Evolutionary conservation across 176 grass and related monocot species (phyloP), one percentile per base, ranked within the genome.

Genomic region (Pharus latifolius): DNA sequence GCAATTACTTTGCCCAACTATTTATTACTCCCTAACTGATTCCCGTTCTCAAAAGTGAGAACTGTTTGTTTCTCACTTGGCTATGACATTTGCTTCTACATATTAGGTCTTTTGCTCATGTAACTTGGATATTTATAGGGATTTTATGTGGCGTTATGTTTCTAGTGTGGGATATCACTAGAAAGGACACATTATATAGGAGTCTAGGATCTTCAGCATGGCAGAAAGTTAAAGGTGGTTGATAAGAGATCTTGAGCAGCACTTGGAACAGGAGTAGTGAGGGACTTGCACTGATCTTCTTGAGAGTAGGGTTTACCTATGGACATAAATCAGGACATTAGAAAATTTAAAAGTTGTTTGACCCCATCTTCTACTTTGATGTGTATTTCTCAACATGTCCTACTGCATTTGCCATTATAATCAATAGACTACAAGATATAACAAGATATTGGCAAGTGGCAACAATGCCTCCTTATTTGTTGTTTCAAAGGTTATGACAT

Each of bases 1-100:
- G 7, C 3, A 63, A 70, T 35, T 26, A 53, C 9, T 41, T 50
- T 67, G 45, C 26, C 34, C 56, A 10, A 24, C 38, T 63, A 35
- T 7, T 25, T 24, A 69, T 69, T 18, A 37, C 5, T 46, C 31
- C 3, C 61, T 42, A 67, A 8, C 16, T n/a, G 42, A 34, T 75
- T 49, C 44, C 23, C 37, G 14, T 55, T 41, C 40, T 82, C 10
- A 4, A 38, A n/a, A n/a, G n/a, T n/a, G n/a, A n/a, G n/a, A n/a
- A 69, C 8, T 46, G 1, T 30, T 63, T 83, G 34, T 12, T 37
- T 53, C 16, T 37, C 57, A 56, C 17, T 32, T 35, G 27, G 20
- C 69, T 72, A 45, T 43, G 10, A 17, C 30, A 75, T 63, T 75
- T 75, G 58, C 8, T 51, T 22, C 58, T 17, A 75, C 69, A 47